These are phyloP conservation scores for Cryptosporidium viatorum DNA, from an alignment of 169 alveolate genomes.

Conservation along the genomic window DNA sequence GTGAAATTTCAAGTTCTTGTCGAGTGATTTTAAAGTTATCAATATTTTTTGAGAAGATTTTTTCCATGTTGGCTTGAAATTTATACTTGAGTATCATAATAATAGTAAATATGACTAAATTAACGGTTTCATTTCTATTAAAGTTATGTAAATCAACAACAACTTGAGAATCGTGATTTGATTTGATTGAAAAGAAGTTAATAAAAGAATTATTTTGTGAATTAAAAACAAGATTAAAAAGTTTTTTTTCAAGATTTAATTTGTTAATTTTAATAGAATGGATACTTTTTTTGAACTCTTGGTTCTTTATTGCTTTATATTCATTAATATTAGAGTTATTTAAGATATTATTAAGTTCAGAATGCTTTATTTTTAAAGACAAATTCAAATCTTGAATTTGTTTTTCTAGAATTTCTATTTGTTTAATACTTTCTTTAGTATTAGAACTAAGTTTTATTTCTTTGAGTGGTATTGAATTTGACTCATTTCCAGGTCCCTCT, in stretches of 20 bases:
- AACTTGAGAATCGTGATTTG: background rate
- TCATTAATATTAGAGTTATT: slow-evolving; percentile 30
- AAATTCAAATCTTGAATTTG: slow-evolving; percentile 14
- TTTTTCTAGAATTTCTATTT: background rate
- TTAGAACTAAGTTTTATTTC: background rate
- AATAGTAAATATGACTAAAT: slow-evolving; percentile 29
- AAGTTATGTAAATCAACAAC: slow-evolving; percentile 48
- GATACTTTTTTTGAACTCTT: slow-evolving; percentile 5
- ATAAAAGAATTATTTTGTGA: slow-evolving; percentile 22
- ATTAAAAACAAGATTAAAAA: slow-evolving; percentile 31
- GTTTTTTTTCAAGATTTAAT: background rate
- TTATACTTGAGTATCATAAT: slow-evolving; percentile 36
- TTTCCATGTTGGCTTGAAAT: background rate
- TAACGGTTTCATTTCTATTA: slow-evolving; percentile 39
- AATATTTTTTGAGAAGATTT: background rate
- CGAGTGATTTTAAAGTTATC: background rate
- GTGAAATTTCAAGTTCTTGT: slow-evolving; percentile 18
- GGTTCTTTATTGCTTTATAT: slow-evolving; percentile 33
- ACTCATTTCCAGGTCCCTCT: slow-evolving; percentile 64
- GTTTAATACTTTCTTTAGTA: background rate
- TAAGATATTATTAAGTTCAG: slow-evolving; percentile 4
- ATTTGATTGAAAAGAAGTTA: slow-evolving; percentile 9
- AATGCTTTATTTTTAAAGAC: background rate
- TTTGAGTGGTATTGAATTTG: slow-evolving; percentile 17
- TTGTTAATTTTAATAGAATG: background rate